These are phyloP conservation scores for Wickerhamomyces pijperi DNA, from an alignment of 805 yeast genomes.

Conservation along the genomic window DNA sequence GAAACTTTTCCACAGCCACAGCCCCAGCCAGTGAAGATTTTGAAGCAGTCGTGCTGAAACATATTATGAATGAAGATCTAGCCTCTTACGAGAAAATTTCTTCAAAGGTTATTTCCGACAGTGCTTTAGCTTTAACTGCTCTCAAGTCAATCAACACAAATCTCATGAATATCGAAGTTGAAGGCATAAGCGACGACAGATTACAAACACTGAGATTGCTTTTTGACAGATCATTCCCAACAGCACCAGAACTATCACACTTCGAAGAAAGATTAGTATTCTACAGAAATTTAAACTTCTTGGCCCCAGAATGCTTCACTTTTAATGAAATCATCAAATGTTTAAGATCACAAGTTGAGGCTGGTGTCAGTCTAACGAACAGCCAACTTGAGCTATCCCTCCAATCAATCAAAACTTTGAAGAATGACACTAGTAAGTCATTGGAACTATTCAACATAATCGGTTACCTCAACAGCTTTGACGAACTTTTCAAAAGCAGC, in stretches of 20 bases:
- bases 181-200: background rate
- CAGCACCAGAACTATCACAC: conserved; percentile 8
- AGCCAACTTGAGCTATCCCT: conserved; percentile 5
- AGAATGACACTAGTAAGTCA: conserved; percentile 2
- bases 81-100: conserved; percentile 1
- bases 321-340: conserved; percentile 3
- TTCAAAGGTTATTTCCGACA: conserved; percentile 2
- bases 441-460: conserved; percentile 4
- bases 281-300: conserved; percentile 3
- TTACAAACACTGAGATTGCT: background rate
- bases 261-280: conserved; percentile 11
- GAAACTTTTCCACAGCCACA: conserved; percentile 24
- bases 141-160: conserved; percentile 3
- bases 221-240: conserved; percentile 10
- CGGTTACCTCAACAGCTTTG: conserved; percentile 3
- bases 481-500: conserved; percentile 7
- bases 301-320: conserved; percentile 5
- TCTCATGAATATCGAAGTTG: conserved; percentile 1
- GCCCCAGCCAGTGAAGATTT: conserved; percentile 3
- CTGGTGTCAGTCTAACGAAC: conserved; percentile 9
- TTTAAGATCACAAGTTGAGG: conserved; percentile 7
- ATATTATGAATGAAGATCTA: conserved; percentile 8
- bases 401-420: conserved; percentile 2
- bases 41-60: conserved; percentile 4
- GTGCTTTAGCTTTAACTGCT: conserved; percentile 3